Evolutionary conservation across 176 grass and related monocot species (phyloP).

Genomic region (Cenchrus fungigraminus): DNA sequence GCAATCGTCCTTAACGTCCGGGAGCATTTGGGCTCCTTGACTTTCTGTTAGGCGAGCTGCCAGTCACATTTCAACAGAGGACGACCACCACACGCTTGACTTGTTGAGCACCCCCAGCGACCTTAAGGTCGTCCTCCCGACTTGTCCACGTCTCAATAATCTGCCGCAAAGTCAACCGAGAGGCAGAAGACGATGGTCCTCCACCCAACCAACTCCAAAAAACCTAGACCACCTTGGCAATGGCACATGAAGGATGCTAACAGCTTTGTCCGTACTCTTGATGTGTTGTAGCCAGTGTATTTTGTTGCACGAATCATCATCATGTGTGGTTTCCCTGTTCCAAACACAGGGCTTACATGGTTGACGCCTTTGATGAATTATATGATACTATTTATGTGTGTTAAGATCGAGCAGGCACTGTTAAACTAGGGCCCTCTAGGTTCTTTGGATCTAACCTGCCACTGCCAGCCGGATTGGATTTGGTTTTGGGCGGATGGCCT

Average conservation of each 20-base stretch:
- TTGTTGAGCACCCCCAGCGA: not conserved
- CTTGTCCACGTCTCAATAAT: slow-evolving; percentile 43
- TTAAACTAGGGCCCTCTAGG: not conserved
- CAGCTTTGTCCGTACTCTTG: slow-evolving; percentile 21
- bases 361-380: not conserved
- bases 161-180: slow-evolving; percentile 28
- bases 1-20: not conserved
- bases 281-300: not conserved
- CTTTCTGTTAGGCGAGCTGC: slow-evolving; percentile 14
- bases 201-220: slow-evolving; percentile 5
- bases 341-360: not conserved
- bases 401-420: not conserved
- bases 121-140: not conserved
- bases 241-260: not conserved
- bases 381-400: not conserved
- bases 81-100: not conserved
- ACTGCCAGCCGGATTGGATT: not conserved
- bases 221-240: not conserved
- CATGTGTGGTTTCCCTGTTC: not conserved
- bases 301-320: too few species aligned
- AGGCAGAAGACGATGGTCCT: not conserved
- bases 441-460: not conserved
- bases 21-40: not conserved
- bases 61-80: not conserved
- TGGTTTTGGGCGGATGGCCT: not conserved